Evolutionary conservation across 257 asterid species (phyloP).

Genomic region (Cruciata laevipes): DNA sequence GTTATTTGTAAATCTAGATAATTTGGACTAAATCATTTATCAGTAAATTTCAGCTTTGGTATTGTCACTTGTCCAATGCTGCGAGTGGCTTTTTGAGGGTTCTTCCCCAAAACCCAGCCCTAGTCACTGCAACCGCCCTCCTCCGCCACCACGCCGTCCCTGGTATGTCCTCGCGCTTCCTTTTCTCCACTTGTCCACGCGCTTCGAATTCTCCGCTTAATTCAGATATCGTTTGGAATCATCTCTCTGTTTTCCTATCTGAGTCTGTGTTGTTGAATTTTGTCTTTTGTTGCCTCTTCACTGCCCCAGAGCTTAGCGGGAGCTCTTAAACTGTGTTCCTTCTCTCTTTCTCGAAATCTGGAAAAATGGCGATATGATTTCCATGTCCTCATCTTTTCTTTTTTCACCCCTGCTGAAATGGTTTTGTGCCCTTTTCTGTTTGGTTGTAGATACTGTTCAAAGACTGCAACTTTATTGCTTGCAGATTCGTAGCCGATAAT

Average conservation of each 20-base stretch:
- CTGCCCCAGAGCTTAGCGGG: not conserved
- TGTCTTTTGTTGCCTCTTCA: too few relatives aligned
- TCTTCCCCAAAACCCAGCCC: not conserved
- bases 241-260: not conserved
- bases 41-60: too few relatives aligned
- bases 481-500: not conserved
- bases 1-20: too few relatives aligned
- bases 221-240: not conserved
- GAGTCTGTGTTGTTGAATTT: not conserved
- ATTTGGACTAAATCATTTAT: too few relatives aligned
- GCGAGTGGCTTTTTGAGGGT: not conserved
- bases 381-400: not conserved
- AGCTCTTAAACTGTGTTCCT: not conserved
- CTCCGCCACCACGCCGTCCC: not conserved
- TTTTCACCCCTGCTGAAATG: too few relatives aligned
- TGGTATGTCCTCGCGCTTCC: not conserved
- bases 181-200: not conserved
- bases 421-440: too few relatives aligned
- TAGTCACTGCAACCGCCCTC: not conserved
- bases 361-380: not conserved
- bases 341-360: not conserved
- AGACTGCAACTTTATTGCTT: not conserved
- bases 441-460: not conserved
- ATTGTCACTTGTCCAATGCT: too few relatives aligned
- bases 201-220: not conserved